phyloP scores from a whole-genome alignment of 164 flowering plant genomes.

The grape (Vitis vinifera) region ASM3070453v1 NC_081814.1:7643501-7644000 shows the following conservation, averaged over 20 bases:
- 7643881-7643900: slow-evolving; percentile 92
- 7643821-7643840: too few species aligned
- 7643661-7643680: slow-evolving; percentile 68
- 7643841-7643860: too few species aligned
- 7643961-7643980: slow-evolving; percentile 97
- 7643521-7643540: too few species aligned
- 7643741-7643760: slow-evolving; percentile 96
- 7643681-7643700: slow-evolving; percentile 86
- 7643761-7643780: too few species aligned
- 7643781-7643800: too few species aligned
- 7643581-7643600: slow-evolving; percentile 44
- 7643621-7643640: slow-evolving; percentile 98
- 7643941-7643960: slow-evolving; percentile 91
- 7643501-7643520: too few species aligned
- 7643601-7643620: slow-evolving; percentile 93
- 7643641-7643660: slow-evolving; percentile 97
- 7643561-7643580: too few species aligned
- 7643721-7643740: slow-evolving; percentile 86
- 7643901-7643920: slow-evolving; percentile 91
- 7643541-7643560: too few species aligned
- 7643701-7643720: slow-evolving; percentile 86
- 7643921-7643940: slow-evolving; percentile 93
- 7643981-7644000: slow-evolving; percentile 95
- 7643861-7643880: slow-evolving; percentile 43
- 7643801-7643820: too few species aligned